A percentile compares a stretch with the other conserved stretches of the same genome.
Conservation (phyloP, 208 protist species). For the Histomonas meleagridis region DNA sequence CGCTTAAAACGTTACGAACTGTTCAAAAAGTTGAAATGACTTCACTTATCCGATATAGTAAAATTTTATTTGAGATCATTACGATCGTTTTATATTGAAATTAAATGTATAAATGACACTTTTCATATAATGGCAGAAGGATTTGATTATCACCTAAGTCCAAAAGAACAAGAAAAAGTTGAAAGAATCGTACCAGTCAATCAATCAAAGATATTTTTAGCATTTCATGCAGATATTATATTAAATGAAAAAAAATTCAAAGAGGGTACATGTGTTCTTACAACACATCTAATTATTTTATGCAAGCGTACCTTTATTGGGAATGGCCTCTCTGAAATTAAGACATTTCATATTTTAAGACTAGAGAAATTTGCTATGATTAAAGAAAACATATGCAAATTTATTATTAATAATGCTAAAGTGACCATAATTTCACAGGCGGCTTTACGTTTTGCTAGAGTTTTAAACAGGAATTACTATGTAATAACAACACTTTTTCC, state of each 20-base stretch:
- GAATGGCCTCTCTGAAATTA: neutral
- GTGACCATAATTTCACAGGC: neutral
- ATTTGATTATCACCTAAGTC: conserved; percentile 27
- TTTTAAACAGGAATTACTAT: neutral
- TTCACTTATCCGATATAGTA: no score
- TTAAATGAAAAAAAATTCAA: neutral
- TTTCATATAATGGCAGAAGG: no score
- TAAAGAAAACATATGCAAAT: neutral
- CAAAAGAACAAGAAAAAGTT: neutral
- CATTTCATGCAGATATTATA: neutral
- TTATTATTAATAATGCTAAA: neutral
- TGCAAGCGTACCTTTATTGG: neutral
- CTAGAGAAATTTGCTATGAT: neutral
- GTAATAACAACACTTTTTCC: neutral
- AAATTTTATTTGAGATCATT: no score
- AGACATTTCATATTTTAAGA: neutral
- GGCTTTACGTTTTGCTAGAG: neutral
- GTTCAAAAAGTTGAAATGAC: no score
- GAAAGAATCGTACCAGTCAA: neutral
- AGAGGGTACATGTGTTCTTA: neutral
- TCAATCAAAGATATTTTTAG: neutral
- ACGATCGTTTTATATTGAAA: no score
- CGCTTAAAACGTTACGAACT: no score
- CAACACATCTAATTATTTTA: neutral
- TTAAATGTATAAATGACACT: no score